Conservation (phyloP, 306 rosid genomes). For the Quercus gilva region DNA sequence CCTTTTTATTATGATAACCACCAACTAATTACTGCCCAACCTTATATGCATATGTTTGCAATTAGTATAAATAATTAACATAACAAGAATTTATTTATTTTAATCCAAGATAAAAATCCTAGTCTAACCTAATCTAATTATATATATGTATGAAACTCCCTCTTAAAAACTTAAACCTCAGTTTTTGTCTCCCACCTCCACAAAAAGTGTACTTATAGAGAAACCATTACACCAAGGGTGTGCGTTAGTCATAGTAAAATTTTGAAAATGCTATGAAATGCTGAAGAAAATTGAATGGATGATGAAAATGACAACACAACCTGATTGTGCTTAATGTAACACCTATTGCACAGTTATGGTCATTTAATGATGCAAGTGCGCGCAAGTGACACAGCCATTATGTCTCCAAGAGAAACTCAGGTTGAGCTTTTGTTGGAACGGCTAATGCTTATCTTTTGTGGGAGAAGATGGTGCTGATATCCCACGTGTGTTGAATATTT, state of each 20-base stretch:
- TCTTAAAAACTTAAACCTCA: no score
- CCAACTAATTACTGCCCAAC: background rate
- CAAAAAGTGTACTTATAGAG: no score
- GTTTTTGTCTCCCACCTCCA: no score
- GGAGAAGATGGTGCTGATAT: background rate
- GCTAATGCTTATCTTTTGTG: background rate
- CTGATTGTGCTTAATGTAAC: background rate
- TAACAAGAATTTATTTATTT: background rate
- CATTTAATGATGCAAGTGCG: background rate
- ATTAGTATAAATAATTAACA: background rate
- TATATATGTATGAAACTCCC: rapidly evolving
- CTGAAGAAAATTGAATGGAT: background rate
- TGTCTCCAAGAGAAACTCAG: background rate
- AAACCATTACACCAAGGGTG: rapidly evolving
- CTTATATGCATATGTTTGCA: background rate
- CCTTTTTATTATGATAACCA: background rate
- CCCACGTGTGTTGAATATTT: background rate
- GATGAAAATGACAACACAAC: background rate
- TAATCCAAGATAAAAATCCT: no score
- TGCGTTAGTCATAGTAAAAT: no score
- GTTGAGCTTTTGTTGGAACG: background rate
- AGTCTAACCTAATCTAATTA: no score
- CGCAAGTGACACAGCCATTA: conserved; percentile 1
- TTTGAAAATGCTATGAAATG: background rate
- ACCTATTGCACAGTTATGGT: background rate